Evolutionary conservation across 2,329 filamentous ascomycete species (phyloP).

Genomic region (Pseudonectria foliicola): DNA sequence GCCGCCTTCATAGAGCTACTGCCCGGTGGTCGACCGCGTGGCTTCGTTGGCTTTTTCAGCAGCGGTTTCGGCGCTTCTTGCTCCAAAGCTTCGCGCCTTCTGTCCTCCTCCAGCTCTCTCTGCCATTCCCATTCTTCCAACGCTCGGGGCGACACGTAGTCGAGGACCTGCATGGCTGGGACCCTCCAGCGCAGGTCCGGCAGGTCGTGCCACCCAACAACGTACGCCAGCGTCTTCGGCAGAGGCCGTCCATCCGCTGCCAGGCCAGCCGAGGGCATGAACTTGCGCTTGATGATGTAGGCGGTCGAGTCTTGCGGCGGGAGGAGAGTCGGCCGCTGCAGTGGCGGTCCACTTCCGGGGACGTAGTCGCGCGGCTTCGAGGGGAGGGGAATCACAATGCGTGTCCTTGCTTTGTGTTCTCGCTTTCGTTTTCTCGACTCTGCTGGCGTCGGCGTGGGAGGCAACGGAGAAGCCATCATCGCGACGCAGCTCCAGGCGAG

Average conservation of each 20-base stretch:
- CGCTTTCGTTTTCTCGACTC: slow-evolving; percentile 10
- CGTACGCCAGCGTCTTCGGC: slow-evolving; percentile 43
- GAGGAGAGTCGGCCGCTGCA: slow-evolving; percentile 40
- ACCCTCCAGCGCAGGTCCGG: slow-evolving; percentile 42
- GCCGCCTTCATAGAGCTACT: slow-evolving; percentile 27
- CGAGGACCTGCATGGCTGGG: slow-evolving; percentile 39
- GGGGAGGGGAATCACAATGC: slow-evolving; percentile 13
- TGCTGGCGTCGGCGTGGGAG: slow-evolving; percentile 3
- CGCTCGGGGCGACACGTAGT: slow-evolving; percentile 51
- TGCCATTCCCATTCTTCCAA: slow-evolving; percentile 51
- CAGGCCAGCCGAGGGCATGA: slow-evolving; percentile 32
- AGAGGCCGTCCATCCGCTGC: slow-evolving; percentile 29
- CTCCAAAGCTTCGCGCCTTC: slow-evolving; percentile 25
- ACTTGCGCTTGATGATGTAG: slow-evolving; percentile 49
- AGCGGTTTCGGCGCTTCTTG: slow-evolving; percentile 15
- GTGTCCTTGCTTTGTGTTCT: slow-evolving; percentile 2
- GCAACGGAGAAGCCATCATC: slow-evolving; percentile 10
- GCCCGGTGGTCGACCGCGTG: slow-evolving; percentile 22
- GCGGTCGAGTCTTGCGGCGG: slow-evolving; percentile 45
- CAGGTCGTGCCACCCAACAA: slow-evolving; percentile 48
- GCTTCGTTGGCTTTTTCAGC: slow-evolving; percentile 10
- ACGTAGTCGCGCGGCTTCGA: slow-evolving; percentile 29
- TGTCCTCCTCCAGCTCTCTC: slow-evolving; percentile 36
- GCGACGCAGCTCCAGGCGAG: slow-evolving; percentile 1
- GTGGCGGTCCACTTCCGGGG: slow-evolving; percentile 40